Conservation (phyloP, 768 basidiomycete genomes). For the Suillus luteus region DNA sequence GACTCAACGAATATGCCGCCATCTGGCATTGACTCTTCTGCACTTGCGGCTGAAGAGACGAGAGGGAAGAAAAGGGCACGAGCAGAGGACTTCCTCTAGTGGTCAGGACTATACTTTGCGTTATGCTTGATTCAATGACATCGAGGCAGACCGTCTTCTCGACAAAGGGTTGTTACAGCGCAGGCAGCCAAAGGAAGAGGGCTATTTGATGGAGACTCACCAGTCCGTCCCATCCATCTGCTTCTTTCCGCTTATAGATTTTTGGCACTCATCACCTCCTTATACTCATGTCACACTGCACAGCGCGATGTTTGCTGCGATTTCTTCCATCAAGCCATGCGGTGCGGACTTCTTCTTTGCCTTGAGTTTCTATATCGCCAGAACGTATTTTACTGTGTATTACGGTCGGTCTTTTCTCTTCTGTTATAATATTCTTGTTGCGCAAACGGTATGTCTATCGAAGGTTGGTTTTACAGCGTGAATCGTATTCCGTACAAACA, state of each 20-base stretch:
- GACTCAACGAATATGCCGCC: slow-evolving; percentile 33
- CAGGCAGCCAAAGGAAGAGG: not conserved
- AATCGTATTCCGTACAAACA: slow-evolving; percentile 3
- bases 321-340: slow-evolving; percentile 20
- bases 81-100: slow-evolving; percentile 81
- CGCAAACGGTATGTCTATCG: slow-evolving; percentile 13
- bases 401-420: slow-evolving; percentile 35
- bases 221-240: slow-evolving; percentile 40
- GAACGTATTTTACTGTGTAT: slow-evolving; percentile 29
- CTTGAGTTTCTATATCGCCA: slow-evolving; percentile 19
- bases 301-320: slow-evolving; percentile 10
- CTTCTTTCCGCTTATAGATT: slow-evolving; percentile 22
- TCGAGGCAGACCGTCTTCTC: slow-evolving; percentile 24
- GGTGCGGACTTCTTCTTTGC: slow-evolving; percentile 29
- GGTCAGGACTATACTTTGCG: slow-evolving; percentile 18
- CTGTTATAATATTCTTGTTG: slow-evolving; percentile 15
- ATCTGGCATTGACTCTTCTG: slow-evolving; percentile 30
- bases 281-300: slow-evolving; percentile 14
- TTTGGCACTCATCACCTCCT: slow-evolving; percentile 31
- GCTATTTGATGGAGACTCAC: slow-evolving; percentile 33
- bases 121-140: slow-evolving; percentile 24
- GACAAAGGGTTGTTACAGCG: slow-evolving; percentile 5
- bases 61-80: slow-evolving; percentile 84
- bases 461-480: slow-evolving; percentile 8
- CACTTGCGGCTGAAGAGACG: slow-evolving; percentile 50